Evolutionary conservation across 225 moss, liverwort and hornwort genomes (phyloP), one percentile per base, ranked within the genome.

Genomic region (Physcomitrium patens): DNA sequence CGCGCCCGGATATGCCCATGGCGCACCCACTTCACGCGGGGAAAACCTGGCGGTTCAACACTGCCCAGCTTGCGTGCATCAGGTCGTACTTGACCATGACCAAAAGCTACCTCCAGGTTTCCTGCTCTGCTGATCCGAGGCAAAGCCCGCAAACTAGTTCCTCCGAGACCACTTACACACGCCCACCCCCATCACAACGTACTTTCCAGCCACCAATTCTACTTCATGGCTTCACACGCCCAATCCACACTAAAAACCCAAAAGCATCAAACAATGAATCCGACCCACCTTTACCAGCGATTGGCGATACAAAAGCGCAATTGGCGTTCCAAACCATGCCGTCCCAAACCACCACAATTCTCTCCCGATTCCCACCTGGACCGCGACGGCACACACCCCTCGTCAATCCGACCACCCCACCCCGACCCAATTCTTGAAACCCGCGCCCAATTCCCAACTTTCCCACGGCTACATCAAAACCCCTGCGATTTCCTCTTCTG

Each of bases 261-360:
- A 60, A 31, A 49, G 14, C 52, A 77, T 23, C 11, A 44, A 14
- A 27, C 44, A 20, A 49, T 45, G 15, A 75, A 75, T 18, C 67
- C 50, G 61, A 51, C 24, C 69, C 73, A 53, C 67, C 31, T 16
- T 72, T 80, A 60, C 69, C 73, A 19, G 68, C 18, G 70, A 49
- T 62, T 67, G 56, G 42, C 65, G 59, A 69, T 59, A 60, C 53
- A 60, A 17, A 66, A 51, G 58, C 31, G 80, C 70, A 81, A 70
- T 43, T 53, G 56, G n/a, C 48, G 49, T 61, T 77, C 31, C 31
- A 37, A 70, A 62, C 50, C 61, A 67, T 24, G 66, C 61, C 73
- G 77, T 59, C 74, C 59, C 61, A 60, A 65, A n/a, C 66, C 60
- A 43, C 66, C 58, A 15, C 17, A 14, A 70, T 41, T 46, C 13